Percentiles rank a stretch among this genome's conserved stretches.
Conservation (phyloP, 2,329 filamentous ascomycete species). For the Grosmannia huntii region DNA sequence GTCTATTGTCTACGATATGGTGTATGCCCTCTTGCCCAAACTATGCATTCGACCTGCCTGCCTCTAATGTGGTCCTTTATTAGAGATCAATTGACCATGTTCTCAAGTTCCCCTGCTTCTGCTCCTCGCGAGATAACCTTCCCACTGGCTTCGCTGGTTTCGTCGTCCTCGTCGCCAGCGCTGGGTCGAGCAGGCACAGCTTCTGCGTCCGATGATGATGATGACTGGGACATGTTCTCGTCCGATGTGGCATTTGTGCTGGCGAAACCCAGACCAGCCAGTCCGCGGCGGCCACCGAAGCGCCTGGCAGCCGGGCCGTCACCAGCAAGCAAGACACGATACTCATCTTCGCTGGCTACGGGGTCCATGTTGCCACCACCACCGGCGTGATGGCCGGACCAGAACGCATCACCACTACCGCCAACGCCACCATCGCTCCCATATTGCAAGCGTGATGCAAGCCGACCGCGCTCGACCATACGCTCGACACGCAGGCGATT, state of each 20-base stretch:
- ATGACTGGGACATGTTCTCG: conserved; percentile 1
- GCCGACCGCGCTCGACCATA: conserved; percentile 43
- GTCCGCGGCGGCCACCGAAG: not conserved
- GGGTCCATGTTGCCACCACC: conserved; percentile 8
- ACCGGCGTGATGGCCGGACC: not conserved
- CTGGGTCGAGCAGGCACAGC: not conserved
- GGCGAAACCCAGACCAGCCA: not conserved
- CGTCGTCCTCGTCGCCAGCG: not conserved
- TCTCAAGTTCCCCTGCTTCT: not conserved
- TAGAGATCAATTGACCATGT: not conserved
- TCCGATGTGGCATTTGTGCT: conserved; percentile 10
- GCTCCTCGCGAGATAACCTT: not conserved
- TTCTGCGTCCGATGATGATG: not conserved
- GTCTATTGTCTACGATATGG: not conserved
- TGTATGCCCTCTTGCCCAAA: not conserved
- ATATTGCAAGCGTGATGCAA: not conserved
- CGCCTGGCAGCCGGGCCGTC: not conserved
- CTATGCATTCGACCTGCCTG: not conserved
- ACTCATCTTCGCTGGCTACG: conserved; percentile 5
- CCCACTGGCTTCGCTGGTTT: not conserved
- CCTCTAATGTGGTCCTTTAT: not conserved
- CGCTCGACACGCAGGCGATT: conserved; percentile 80
- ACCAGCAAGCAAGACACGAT: not conserved
- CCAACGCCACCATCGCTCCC: not conserved
- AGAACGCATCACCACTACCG: not conserved